Evolutionary conservation across 345 rosid genomes (phyloP), one percentile per base, ranked within the genome.

Genomic region (Hibiscus tridactylites): DNA sequence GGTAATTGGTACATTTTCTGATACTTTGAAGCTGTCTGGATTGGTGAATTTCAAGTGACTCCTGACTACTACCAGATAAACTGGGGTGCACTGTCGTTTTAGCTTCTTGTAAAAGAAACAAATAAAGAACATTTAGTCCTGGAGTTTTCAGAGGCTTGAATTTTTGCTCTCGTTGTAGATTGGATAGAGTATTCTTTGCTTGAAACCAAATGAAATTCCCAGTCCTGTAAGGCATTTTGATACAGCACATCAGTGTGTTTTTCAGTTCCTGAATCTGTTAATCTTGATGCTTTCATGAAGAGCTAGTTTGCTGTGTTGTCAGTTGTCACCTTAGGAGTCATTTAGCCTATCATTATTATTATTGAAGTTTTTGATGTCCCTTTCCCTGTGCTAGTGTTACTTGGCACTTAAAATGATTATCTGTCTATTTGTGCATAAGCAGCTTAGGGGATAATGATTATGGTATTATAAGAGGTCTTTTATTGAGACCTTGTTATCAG

Each of bases 21-120:
- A 49, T 47, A 47, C 42, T 67, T 67, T 21, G 28, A 57, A 26
- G 58, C n/a, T 57, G 26, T 70, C 13, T 57, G 73, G 73, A 29
- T 57, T 70, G 13, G 15, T 70, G n/a, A 57, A 17, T 17, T 37
- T 64, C 28, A 17, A 19, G 21, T 1, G 13, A 19, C 37, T 47
- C 39, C 47, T 26, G 37, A 46, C 56, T 66, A 19, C 39, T 26
- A 24, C 56, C n/a, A 7, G 35, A 21, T 65, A 66, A 66, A 47
- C 58, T 8, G 7, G 39, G 46, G 57, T 47, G 39, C 6, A 11
- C 31, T 11, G 3, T 46, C 1, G 24, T 39, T 64, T 2, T 42
- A 65, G 47, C 33, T 65, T 65, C 26, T 29, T 42, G 37, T 65
- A 42, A 42, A 19, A 65, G n/a, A 65, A 5, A 11, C 4, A 65